phyloP scores from a whole-genome alignment of 768 basidiomycete species.

The Suillus decipiens region DNA sequence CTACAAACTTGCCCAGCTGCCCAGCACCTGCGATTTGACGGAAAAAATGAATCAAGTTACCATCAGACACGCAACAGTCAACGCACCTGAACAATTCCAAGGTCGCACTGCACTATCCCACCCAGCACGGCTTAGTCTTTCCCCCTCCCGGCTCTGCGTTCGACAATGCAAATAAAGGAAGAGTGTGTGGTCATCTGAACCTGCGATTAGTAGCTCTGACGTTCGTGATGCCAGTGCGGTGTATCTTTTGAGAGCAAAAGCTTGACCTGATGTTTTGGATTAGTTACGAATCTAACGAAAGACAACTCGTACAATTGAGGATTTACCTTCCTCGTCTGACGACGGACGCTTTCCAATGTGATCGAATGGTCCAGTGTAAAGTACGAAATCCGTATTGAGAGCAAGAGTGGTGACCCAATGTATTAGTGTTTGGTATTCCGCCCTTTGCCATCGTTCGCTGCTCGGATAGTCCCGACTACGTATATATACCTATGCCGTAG shows the following conservation, averaged over 20 bases:
- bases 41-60: not conserved
- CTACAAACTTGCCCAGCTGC: constrained; percentile 81
- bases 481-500: no score
- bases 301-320: not conserved
- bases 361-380: constrained; percentile 94
- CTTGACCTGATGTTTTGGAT: constrained; percentile 56
- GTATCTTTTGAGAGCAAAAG: constrained; percentile 77
- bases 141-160: constrained; percentile 34
- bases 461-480: no score
- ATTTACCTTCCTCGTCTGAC: constrained; percentile 80
- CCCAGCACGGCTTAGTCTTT: constrained; percentile 77
- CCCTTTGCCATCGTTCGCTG: no score
- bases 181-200: constrained; percentile 97
- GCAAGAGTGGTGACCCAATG: constrained; percentile 98
- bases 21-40: constrained; percentile 34
- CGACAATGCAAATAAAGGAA: constrained; percentile 76
- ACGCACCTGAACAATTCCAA: constrained; percentile 73
- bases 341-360: constrained; percentile 77
- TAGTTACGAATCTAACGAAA: not conserved
- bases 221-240: constrained; percentile 58
- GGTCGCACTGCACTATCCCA: constrained; percentile 90
- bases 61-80: constrained; percentile 18
- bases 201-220: constrained; percentile 89
- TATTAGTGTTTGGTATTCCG: no score
- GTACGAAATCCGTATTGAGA: constrained; percentile 91